These are phyloP conservation scores for Xylariaceae sp. DNA, from an alignment of 2,329 filamentous ascomycete species.

Conservation along the genomic window DNA sequence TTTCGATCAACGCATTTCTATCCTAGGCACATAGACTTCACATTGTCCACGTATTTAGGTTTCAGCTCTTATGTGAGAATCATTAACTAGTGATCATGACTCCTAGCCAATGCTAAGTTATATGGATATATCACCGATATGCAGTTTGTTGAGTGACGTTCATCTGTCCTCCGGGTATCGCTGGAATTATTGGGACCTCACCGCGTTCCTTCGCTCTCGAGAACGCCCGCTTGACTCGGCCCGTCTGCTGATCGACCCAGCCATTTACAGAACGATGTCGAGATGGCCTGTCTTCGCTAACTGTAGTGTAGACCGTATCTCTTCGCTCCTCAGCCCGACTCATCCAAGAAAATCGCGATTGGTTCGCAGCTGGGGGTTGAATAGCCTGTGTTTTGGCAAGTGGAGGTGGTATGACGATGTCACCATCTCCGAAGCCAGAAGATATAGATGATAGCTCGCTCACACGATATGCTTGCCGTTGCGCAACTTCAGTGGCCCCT, in stretches of 20 bases:
- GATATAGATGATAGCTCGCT: constrained; percentile 59
- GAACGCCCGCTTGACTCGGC: constrained; percentile 47
- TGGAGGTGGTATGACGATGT: constrained; percentile 46
- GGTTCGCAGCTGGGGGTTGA: constrained; percentile 15
- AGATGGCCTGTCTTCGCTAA: constrained; percentile 51
- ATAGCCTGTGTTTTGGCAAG: constrained; percentile 15
- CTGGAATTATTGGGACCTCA: constrained; percentile 25
- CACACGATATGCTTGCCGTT: constrained; percentile 36
- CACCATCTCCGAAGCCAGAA: constrained; percentile 61
- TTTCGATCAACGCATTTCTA: no score
- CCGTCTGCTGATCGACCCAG: constrained; percentile 63
- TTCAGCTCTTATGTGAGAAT: no score
- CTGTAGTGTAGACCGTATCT: constrained; percentile 50
- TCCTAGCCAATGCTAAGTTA: not conserved
- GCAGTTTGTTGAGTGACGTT: constrained; percentile 20
- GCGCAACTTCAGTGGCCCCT: constrained; percentile 33
- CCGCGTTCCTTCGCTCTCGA: constrained; percentile 33
- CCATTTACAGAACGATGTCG: constrained; percentile 57
- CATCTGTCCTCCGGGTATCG: constrained; percentile 22
- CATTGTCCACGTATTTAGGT: no score
- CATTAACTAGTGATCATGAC: not conserved
- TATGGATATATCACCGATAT: constrained; percentile 17
- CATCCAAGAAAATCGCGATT: constrained; percentile 34
- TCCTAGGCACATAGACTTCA: no score
- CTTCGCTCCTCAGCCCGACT: constrained; percentile 30